Percentiles rank a stretch among this genome's conserved stretches.
Evolutionary conservation across 2,329 filamentous ascomycete species (phyloP).

Genomic region (Calonectria ilicicola): DNA sequence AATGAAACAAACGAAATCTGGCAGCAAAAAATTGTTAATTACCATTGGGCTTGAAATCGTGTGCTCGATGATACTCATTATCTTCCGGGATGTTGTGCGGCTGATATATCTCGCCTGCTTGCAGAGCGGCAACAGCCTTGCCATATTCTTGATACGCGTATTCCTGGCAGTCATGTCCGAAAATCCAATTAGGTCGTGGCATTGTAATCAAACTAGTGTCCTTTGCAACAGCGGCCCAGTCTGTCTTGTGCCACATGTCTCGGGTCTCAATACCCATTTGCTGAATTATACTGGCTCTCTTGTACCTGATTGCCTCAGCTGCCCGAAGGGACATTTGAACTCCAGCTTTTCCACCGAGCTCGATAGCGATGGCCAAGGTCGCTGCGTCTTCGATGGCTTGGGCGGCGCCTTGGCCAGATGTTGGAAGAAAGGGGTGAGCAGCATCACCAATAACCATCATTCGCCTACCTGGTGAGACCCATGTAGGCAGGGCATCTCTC

Average conservation of each 20-base stretch:
- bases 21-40: too few species aligned
- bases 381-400: not conserved
- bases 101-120: not conserved
- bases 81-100: not conserved
- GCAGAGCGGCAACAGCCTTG: not conserved
- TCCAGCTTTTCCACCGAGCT: not conserved
- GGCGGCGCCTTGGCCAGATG: not conserved
- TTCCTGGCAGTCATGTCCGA: not conserved
- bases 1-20: too few species aligned
- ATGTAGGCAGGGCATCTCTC: not conserved
- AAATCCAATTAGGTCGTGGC: not conserved
- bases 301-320: not conserved
- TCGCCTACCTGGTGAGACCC: not conserved
- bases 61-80: not conserved
- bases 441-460: conserved; percentile 1
- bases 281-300: not conserved
- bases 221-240: not conserved
- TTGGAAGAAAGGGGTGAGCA: not conserved
- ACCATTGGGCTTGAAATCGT: not conserved
- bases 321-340: not conserved
- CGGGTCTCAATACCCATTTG: not conserved
- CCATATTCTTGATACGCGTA: not conserved
- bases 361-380: not conserved
- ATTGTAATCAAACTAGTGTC: not conserved
- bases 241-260: not conserved